phyloP scores from a whole-genome alignment of 495 filamentous ascomycete genomes.

The Ascodesmis nigricans region DNA sequence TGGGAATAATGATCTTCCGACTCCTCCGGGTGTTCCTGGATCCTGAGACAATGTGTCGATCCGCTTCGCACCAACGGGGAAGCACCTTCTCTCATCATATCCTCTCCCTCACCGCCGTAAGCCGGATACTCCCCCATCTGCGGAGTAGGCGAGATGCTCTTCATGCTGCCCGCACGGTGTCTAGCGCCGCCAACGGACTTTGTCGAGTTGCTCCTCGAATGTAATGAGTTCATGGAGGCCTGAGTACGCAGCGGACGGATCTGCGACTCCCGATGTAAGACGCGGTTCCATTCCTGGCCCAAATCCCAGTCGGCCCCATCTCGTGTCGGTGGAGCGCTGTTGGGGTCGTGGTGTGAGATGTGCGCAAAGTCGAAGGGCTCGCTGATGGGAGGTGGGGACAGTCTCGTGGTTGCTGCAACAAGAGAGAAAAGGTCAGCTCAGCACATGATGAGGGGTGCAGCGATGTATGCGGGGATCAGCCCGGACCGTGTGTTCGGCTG shows the following conservation, averaged over 20 bases:
- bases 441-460: too few species aligned
- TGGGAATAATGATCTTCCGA: slow-evolving; percentile 3
- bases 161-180: slow-evolving; percentile 7
- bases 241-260: slow-evolving; percentile 1
- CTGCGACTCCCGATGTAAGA: slow-evolving; percentile 3
- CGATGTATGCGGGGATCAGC: too few species aligned
- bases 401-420: too few species aligned
- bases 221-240: not conserved
- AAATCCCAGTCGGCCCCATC: not conserved
- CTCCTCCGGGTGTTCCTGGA: slow-evolving; percentile 14
- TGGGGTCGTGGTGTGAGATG: slow-evolving; percentile 15
- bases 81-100: slow-evolving; percentile 1
- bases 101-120: too few species aligned
- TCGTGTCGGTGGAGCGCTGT: slow-evolving; percentile 8
- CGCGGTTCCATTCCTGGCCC: slow-evolving; percentile 6
- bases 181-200: slow-evolving; percentile 10
- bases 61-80: slow-evolving; percentile 13
- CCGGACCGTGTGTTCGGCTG: too few species aligned
- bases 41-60: slow-evolving; percentile 15
- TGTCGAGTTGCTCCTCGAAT: slow-evolving; percentile 14
- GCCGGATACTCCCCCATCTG: not conserved
- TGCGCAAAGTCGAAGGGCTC: slow-evolving; percentile 21
- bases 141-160: not conserved
- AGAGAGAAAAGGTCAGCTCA: too few species aligned
- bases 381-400: slow-evolving; percentile 15